phyloP scores from a whole-genome alignment of 2,329 filamentous ascomycete genomes.

The Didymella pinodella region DNA sequence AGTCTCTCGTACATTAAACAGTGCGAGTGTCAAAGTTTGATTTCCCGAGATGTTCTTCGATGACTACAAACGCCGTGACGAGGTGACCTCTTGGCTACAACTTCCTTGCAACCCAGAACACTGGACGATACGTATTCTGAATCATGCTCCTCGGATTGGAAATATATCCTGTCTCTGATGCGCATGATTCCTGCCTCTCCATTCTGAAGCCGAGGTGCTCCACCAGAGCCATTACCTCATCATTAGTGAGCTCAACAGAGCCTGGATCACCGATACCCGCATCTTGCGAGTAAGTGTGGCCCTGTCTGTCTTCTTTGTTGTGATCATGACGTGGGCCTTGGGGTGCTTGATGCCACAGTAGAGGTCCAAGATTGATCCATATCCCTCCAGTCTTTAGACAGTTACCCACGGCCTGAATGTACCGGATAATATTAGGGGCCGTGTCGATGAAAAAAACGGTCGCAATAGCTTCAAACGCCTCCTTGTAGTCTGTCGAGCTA shows the following conservation, averaged over 20 bases:
- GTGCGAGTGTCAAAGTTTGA: neutral
- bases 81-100: neutral
- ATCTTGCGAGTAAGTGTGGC: conserved; percentile 24
- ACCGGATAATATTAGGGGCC: conserved; percentile 88
- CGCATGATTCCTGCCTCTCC: conserved; percentile 64
- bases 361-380: conserved; percentile 87
- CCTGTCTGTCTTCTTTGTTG: conserved; percentile 23
- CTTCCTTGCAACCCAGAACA: conserved; percentile 87
- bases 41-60: neutral
- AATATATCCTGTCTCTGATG: conserved; percentile 81
- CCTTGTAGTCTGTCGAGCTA: conserved; percentile 66
- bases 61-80: neutral
- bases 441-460: conserved; percentile 98
- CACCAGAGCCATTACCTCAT: conserved; percentile 83
- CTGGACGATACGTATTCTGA: conserved; percentile 79
- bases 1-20: no score
- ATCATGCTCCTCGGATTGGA: conserved; percentile 86
- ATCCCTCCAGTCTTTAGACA: conserved; percentile 81
- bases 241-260: conserved; percentile 86
- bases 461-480: conserved; percentile 79
- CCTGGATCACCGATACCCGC: conserved; percentile 85
- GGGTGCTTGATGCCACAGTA: conserved; percentile 96
- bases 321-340: conserved; percentile 57
- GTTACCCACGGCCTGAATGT: conserved; percentile 81
- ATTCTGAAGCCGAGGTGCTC: conserved; percentile 78